Percentiles rank a stretch among this genome's conserved stretches.
phyloP scores from a whole-genome alignment of 371 early-diverging fungal species.

The Gilbertella persicaria region DNA sequence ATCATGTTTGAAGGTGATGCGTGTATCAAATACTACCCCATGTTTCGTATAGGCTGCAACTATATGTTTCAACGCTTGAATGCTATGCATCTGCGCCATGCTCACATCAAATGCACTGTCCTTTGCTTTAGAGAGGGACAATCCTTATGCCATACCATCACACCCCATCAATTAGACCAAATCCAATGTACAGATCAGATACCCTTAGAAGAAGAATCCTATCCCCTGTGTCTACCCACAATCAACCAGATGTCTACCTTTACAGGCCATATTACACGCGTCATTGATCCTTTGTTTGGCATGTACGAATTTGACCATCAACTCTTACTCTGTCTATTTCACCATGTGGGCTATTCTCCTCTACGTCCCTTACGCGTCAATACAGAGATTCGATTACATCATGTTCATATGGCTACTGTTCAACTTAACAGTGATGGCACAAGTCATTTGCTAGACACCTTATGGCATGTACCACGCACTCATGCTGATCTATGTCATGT shows the following conservation, averaged over 20 bases:
- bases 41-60: slow-evolving; percentile 4
- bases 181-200: background rate
- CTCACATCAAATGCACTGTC: background rate
- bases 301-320: slow-evolving; percentile 32
- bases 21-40: slow-evolving; percentile 6
- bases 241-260: background rate
- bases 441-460: slow-evolving; percentile 1
- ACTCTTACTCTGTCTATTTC: slow-evolving; percentile 22
- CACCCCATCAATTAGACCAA: background rate
- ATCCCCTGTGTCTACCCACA: background rate
- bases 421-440: background rate
- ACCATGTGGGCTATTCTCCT: slow-evolving; percentile 13
- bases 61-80: slow-evolving; percentile 14
- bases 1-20: slow-evolving; percentile 23
- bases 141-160: slow-evolving; percentile 2
- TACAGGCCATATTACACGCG: slow-evolving; percentile 27
- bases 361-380: slow-evolving; percentile 26
- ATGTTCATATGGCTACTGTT: slow-evolving; percentile 17
- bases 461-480: background rate
- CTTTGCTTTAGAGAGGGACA: background rate
- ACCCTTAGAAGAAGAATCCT: background rate
- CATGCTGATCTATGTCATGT: background rate
- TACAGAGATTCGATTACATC: slow-evolving; percentile 14
- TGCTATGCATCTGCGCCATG: too few species aligned
- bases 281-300: slow-evolving; percentile 34